Evolutionary conservation across 441 rosid species (phyloP), one percentile per base, ranked within the genome.

Genomic region (Syzygium syzygioides): DNA sequence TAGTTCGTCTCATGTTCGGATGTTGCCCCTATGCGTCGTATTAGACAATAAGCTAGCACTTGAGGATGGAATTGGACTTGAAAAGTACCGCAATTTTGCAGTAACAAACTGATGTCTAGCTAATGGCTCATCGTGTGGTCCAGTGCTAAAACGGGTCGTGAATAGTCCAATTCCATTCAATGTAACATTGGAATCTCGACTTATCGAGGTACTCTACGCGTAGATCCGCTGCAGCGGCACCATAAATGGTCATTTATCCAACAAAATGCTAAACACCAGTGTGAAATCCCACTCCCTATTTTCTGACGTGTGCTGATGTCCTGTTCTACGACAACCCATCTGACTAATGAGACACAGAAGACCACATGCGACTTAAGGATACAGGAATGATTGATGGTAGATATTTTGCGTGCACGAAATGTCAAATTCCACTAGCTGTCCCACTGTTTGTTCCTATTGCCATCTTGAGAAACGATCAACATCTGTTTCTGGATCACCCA

Each of bases 41-140:
- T 0, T 30, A 30, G 20, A 66, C 32, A 66, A 14, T 66, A 32
- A 30, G 9, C 41, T 64, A 30, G 23, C 76, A 8, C 23, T 64
- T 12, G 12, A 1, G 18, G 23, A 66, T 66, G 76, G 41, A 66
- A 66, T 66, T 30, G 76, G 76, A 66, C 76, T 66, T 32, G 18
- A 55, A 7, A 7, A 55, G 57, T 55, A 55, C 57, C 25, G 9
- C 76, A 19, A 66, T 66, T 66, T 30, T 17, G 41, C 76, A 30
- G 30, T 66, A 19, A 66, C 20, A 66, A 30, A 30, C 32, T 32
- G 34, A 66, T 30, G 23, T 32, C 76, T 66, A 66, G 76, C 76
- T 66, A 0, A 10, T 0, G 76, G 41, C 41, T 17, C 76, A 19
- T 34, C 13, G 41, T 0, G 4, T 9, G 5, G 12, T 18, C 23